phyloP scores from a whole-genome alignment of 106 monocot genomes.

The Xerophyta viscosa region DNA sequence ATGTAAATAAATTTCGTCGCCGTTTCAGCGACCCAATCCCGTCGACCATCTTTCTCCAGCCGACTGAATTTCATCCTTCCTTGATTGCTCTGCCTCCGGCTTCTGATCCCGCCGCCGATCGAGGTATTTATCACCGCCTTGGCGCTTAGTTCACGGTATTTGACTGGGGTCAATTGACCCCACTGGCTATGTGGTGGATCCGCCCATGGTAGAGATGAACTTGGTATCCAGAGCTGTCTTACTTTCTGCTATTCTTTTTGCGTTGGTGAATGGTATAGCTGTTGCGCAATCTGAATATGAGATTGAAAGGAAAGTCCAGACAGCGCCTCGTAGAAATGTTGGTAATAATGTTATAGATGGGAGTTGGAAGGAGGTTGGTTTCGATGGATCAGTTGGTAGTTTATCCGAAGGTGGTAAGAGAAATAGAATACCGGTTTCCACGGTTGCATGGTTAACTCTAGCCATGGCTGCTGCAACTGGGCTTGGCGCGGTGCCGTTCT shows the following conservation, averaged over 20 bases:
- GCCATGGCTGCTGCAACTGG: constrained; percentile 97
- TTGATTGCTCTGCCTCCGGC: no score
- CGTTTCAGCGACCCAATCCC: no score
- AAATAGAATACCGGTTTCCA: constrained; percentile 52
- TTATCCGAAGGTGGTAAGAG: constrained; percentile 14
- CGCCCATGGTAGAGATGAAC: constrained; percentile 20
- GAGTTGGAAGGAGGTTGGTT: constrained; percentile 37
- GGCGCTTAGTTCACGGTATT: no score
- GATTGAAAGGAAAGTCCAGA: constrained; percentile 18
- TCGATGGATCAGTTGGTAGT: constrained; percentile 16
- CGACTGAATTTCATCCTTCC: no score
- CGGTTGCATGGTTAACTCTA: constrained; percentile 85
- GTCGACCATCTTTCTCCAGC: no score
- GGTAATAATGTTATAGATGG: constrained; percentile 53
- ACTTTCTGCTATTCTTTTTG: constrained; percentile 9
- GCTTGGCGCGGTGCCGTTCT: constrained; percentile 88
- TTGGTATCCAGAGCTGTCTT: constrained; percentile 10
- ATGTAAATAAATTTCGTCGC: no score
- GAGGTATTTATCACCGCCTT: no score
- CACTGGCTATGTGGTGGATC: no score
- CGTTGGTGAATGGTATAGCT: constrained; percentile 14
- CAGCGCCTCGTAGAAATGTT: constrained; percentile 55
- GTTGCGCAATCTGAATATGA: constrained; percentile 34
- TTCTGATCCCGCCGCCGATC: no score
- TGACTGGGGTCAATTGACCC: no score